A percentile compares a stretch with the other conserved stretches of the same genome.
phyloP scores from a whole-genome alignment of 1,284 basidiomycete genomes.

The Rhodotorula sp. region DNA sequence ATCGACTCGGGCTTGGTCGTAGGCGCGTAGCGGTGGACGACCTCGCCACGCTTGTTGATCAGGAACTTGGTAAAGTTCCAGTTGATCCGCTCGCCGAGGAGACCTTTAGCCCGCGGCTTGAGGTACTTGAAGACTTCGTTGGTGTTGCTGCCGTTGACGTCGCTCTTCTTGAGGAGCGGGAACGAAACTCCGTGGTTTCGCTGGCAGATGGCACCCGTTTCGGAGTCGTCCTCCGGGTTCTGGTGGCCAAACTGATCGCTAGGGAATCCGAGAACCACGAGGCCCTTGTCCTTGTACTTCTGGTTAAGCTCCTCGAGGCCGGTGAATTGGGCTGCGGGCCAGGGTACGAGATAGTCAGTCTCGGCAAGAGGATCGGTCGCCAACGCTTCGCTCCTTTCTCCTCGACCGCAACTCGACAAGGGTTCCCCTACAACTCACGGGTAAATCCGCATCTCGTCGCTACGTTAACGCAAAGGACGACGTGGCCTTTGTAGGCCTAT shows the following conservation, averaged over 20 bases:
- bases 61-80: constrained; percentile 52
- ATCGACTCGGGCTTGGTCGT: constrained; percentile 40
- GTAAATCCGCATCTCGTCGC: constrained; percentile 48
- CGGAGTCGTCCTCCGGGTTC: constrained; percentile 28
- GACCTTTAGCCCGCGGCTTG: constrained; percentile 45
- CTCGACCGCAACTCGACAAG: not conserved
- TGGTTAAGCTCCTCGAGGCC: constrained; percentile 50
- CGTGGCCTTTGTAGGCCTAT: constrained; percentile 54
- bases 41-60: constrained; percentile 49
- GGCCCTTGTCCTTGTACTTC: constrained; percentile 54
- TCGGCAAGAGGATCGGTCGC: too few relatives aligned
- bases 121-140: constrained; percentile 51
- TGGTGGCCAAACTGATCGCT: constrained; percentile 50
- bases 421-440: constrained; percentile 1
- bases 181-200: constrained; percentile 45
- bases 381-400: too few relatives aligned
- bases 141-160: constrained; percentile 52
- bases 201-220: constrained; percentile 38
- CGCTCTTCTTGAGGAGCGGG: constrained; percentile 45
- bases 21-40: constrained; percentile 50
- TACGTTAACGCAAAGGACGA: constrained; percentile 57
- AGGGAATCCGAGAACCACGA: constrained; percentile 45
- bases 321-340: not conserved
- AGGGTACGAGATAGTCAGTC: too few relatives aligned
- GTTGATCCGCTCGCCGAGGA: constrained; percentile 45